Base-by-base conservation (phyloP, 805 yeast genomes). In the Ascoidea asiatica region DNA sequence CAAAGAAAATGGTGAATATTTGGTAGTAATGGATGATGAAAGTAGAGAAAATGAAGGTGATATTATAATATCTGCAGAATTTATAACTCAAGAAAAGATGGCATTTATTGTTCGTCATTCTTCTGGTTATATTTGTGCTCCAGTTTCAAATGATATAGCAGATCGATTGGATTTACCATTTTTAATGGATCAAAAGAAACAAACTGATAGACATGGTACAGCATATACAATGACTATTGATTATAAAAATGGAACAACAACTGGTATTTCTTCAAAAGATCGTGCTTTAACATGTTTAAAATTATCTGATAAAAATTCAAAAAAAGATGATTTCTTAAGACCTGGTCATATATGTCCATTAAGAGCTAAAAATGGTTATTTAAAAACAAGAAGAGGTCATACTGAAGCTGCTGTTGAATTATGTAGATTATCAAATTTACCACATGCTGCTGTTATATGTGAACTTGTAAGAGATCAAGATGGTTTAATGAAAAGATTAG, bases 41-140 rank as follows among this genome's bases (percentile, higher is more conserved):
- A 74, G 74, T 57, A 79, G 99, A 54, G 99, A 92, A 62, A 92
- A 92, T 61, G 99, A 92, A 65, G 99, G 98, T 44, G 99, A 92
- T 59, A 70, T 92, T 56, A 87, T 92, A 53, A 80, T 85, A 42
- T 94, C 97, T n/a, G 99, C 96, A 37, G 77, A 82, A 52, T 68
- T 68, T 44, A 69, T 79, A 52, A 83, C 95, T 38, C 77, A 83
- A 40, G 80, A 80, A 56, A 77, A 88, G 52, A 87, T 92, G 96
- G 98, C 97, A 1, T 92, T 92, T 56, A 65, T 92, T 50, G 95
- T 92, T 40, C 79, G 90, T 52, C 72, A 83, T 53, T 77, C 89
- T 1, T 79, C 88, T 5, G 99, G 99, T 4, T 90, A 83, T 61
- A 87, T 92, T 3, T 92, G 99, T 66, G 95, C 79, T 13, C 98